Percentiles rank a stretch among this genome's conserved stretches.
Conservation (phyloP, 106 monocot species). For the Dioscorea dumetorum region DNA sequence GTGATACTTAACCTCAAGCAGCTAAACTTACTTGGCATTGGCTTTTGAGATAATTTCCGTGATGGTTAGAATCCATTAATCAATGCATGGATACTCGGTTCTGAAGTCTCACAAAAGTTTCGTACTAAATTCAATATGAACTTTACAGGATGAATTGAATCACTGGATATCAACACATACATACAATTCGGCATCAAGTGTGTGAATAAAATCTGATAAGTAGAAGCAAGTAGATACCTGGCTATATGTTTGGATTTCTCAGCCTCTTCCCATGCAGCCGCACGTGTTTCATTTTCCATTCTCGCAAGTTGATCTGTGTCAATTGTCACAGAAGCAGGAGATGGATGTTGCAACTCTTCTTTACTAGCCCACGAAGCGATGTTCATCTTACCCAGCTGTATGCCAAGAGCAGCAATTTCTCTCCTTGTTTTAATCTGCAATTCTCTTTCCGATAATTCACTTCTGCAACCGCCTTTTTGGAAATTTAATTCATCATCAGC, state of each 20-base stretch:
- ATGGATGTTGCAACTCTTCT: not conserved
- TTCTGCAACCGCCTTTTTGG: not conserved
- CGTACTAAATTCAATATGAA: too few species aligned
- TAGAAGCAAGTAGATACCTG: slow-evolving; percentile 14
- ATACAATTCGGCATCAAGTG: too few species aligned
- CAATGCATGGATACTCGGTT: too few species aligned
- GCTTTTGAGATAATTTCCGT: too few species aligned
- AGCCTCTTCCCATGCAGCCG: slow-evolving; percentile 29
- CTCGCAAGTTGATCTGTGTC: slow-evolving; percentile 3
- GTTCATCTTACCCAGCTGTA: slow-evolving; percentile 33
- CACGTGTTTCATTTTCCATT: slow-evolving; percentile 17
- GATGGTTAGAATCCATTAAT: too few species aligned
- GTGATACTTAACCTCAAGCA: too few species aligned
- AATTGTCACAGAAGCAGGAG: not conserved
- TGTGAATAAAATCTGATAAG: too few species aligned
- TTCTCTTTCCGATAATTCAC: slow-evolving; percentile 25
- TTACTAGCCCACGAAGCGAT: slow-evolving; percentile 39
- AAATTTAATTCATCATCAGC: not conserved
- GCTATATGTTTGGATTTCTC: slow-evolving; percentile 34
- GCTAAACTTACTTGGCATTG: too few species aligned
- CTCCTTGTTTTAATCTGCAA: slow-evolving; percentile 19
- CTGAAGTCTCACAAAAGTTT: too few species aligned
- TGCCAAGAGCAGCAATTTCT: slow-evolving; percentile 35
- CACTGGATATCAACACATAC: too few species aligned
- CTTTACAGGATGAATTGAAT: too few species aligned